phyloP scores from a whole-genome alignment of 2,329 filamentous ascomycete species.

The Helotiales sp. region DNA sequence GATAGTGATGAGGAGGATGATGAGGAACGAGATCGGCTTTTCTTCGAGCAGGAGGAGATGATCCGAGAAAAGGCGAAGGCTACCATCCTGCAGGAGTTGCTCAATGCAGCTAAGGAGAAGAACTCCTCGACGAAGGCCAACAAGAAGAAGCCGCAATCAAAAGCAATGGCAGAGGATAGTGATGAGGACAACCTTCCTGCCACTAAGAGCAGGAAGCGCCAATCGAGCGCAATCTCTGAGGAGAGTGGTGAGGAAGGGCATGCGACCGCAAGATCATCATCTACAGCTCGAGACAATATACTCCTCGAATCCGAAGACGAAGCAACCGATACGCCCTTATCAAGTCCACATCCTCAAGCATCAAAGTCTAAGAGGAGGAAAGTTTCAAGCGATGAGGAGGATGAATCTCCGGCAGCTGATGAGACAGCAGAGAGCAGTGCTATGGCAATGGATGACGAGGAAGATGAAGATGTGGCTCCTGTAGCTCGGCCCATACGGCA shows the following conservation, averaged over 20 bases:
- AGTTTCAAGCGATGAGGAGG: conserved; percentile 34
- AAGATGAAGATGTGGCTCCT: conserved; percentile 44
- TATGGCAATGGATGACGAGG: conserved; percentile 34
- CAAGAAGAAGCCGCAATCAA: conserved; percentile 20
- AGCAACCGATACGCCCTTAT: conserved; percentile 40
- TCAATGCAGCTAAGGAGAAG: conserved; percentile 25
- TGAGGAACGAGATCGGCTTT: conserved; percentile 68
- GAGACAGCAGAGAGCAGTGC: background rate
- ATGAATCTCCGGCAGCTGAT: conserved; percentile 26
- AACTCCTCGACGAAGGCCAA: background rate
- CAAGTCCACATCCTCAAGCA: conserved; percentile 37
- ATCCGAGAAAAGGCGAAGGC: conserved; percentile 52
- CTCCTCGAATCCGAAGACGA: conserved; percentile 35
- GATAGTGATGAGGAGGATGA: conserved; percentile 90
- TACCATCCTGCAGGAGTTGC: conserved; percentile 31
- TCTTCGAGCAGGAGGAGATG: conserved; percentile 75
- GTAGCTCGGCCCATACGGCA: conserved; percentile 32
- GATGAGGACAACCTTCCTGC: conserved; percentile 27
- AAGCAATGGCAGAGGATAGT: conserved; percentile 25
- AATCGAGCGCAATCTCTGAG: conserved; percentile 20
- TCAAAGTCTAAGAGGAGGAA: conserved; percentile 41
- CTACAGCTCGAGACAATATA: conserved; percentile 24
- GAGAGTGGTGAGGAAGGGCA: conserved; percentile 35
- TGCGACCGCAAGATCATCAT: conserved; percentile 30
- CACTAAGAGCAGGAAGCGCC: conserved; percentile 23